Evolutionary conservation across 129 eudicot genomes (phyloP).

Genomic region (Silybum marianum): DNA sequence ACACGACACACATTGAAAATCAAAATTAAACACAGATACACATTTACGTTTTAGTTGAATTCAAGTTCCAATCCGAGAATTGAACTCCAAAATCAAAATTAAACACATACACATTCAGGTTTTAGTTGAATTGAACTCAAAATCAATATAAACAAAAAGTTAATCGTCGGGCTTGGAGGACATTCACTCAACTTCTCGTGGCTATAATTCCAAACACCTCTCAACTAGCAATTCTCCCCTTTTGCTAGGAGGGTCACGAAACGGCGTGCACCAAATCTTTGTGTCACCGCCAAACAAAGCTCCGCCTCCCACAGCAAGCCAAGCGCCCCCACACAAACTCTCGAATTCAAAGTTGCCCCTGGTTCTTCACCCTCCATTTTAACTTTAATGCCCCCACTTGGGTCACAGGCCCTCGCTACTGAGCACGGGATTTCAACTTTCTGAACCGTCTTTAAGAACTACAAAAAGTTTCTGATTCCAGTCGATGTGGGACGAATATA

Average conservation of each 20-base stretch:
- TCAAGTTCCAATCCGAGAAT: too few relatives aligned
- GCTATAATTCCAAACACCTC: background rate
- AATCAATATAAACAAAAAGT: background rate
- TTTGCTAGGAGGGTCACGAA: background rate
- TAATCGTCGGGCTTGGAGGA: slow-evolving; percentile 4
- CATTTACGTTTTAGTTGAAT: background rate
- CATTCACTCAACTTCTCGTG: background rate
- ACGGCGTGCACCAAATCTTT: background rate
- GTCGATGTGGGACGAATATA: background rate
- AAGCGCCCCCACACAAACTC: background rate
- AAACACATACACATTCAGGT: too few relatives aligned
- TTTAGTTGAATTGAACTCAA: too few relatives aligned
- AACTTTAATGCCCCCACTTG: slow-evolving; percentile 19
- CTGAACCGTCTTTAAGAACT: background rate
- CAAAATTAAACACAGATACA: background rate
- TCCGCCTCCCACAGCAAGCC: background rate
- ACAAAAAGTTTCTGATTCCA: background rate
- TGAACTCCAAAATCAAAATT: too few relatives aligned
- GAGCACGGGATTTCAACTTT: background rate
- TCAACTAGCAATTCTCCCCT: background rate
- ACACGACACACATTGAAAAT: background rate
- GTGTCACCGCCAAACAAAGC: background rate
- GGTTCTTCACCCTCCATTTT: background rate
- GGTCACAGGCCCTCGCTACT: background rate
- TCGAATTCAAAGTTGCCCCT: background rate